Base-by-base conservation (phyloP, 345 rosid species). In the Gossypioides kirkii region DNA sequence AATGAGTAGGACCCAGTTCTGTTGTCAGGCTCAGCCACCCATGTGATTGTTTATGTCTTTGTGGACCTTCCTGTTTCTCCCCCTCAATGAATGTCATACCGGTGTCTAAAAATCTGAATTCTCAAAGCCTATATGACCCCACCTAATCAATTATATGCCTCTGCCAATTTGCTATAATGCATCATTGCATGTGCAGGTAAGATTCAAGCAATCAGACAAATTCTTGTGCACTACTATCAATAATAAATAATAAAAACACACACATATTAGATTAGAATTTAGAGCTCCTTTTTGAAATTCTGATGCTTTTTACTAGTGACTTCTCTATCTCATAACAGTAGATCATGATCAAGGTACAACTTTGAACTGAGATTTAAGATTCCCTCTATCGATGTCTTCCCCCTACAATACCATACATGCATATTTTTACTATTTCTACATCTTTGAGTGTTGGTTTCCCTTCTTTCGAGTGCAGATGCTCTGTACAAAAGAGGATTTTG, bases 401-500 rank as follows among this genome's bases (percentile, higher is more conserved):
- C 13, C 49, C 14, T 20, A 11, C 14, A 45, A 36, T 12, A 18
- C 69, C 58, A 72, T 54, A 58, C 5, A 25, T 52, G 49, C 52
- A 70, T 32, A 7, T 32, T 73, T 76, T 22, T 20, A 62, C 58
- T 73, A 43, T 45, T 14, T 41, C 52, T 50, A 42, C 68, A 45
- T 50, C 12, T 49, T 32, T 7, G 38, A 32, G 38, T 22, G 63
- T 16, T 61, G 25, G 25, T 25, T 45, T 12, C 75, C 68, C 79
- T 73, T 70, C 78, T 53, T 50, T 73, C 56, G 47, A 43, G 47
- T 43, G 42, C 42, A 18, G 32, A 18, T 71, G 38, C 38, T 66
- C 76, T 55, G 43, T 73, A 80, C 78, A 81, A 81, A 83, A 59
- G 69, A 69, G 53, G 74, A 73, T 70, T 69, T 67, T 38, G 67